Base-by-base conservation (phyloP, 495 filamentous ascomycete species). In the Aspergillus incahuasiensis region DNA sequence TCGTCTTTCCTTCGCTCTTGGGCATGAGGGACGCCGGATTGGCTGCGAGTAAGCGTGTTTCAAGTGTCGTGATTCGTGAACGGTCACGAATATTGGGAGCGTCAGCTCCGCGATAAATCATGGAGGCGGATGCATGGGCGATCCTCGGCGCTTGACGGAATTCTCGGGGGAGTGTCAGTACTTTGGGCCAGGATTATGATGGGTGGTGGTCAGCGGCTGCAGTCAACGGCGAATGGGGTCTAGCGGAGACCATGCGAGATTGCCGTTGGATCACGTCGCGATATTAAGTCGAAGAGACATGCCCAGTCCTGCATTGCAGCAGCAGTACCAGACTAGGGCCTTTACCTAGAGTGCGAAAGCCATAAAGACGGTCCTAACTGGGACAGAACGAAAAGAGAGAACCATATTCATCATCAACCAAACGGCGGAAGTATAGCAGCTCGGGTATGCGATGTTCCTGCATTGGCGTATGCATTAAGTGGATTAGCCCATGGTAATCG, bases 41-140 rank as follows among this genome's bases (percentile, higher is more conserved):
- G 42, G 22, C 34, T 55, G 21, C n/a, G 38, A 19, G 46, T 43
- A 42, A 39, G 45, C 46, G 45, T 49, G 54, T 56, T 56, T 56
- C 54, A 47, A 46, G 28, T 24, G 15, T 32, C 22, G 19, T 42
- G 35, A 28, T 3, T 32, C 22, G 19, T 42, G 35, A 28, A 32
- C 18, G 16, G 41, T 15, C 2, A 7, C 9, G 22, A 12, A 43
- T 3, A 19, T 5, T 11, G 6, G 16, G 19, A 43, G 16, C 20
- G 5, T 44, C 19, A 8, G 16, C 5, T 12, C 43, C 21, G 43
- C 9, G 1, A 5, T 43, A 45, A 21, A 25, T 45, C 32, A 35
- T 35, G 32, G 9, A 35, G 38, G 38, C n/a, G 38, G 8, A 21
- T 21, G 20, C 38, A 43, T 52, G 49, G 22, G 28, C 30, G 15